Percentiles rank a stretch among this genome's conserved stretches.
Conservation (phyloP, 768 basidiomycete species). For the Naganishia randhawae region DNA sequence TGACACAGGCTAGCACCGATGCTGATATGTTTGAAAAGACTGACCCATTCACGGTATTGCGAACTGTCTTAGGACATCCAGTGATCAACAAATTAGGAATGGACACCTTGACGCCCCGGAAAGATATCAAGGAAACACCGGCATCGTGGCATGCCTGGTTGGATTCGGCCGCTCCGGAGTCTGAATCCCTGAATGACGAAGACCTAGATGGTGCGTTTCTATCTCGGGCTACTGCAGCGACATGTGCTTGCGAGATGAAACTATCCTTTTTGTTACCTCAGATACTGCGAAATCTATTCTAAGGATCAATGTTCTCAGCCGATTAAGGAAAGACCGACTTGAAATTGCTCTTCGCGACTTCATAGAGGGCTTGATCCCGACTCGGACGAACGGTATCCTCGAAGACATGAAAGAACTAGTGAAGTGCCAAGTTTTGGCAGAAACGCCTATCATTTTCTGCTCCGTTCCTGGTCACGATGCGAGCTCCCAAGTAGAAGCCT, state of each 20-base stretch:
- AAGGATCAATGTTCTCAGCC: slow-evolving; percentile 1
- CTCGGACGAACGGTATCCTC: neutral
- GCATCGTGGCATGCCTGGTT: neutral
- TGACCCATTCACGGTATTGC: neutral
- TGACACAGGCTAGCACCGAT: neutral
- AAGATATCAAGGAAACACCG: neutral
- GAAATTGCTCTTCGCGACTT: neutral
- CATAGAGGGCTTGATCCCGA: neutral
- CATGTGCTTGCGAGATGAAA: neutral
- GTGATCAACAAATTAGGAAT: neutral
- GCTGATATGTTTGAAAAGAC: too few species aligned
- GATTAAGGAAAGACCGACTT: neutral
- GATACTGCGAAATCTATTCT: slow-evolving; percentile 3
- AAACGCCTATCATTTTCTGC: slow-evolving; percentile 80
- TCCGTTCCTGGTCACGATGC: slow-evolving; percentile 97
- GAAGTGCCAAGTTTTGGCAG: neutral
- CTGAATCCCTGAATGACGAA: neutral
- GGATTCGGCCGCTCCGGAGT: neutral
- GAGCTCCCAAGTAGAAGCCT: slow-evolving; percentile 66
- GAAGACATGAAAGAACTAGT: slow-evolving; percentile 1
- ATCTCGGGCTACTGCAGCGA: neutral
- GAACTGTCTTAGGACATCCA: neutral
- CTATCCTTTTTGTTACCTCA: neutral
- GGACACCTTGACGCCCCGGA: neutral
- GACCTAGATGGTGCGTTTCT: neutral